Conservation (phyloP, 495 filamentous ascomycete genomes). For the Penicillium argentinense region DNA sequence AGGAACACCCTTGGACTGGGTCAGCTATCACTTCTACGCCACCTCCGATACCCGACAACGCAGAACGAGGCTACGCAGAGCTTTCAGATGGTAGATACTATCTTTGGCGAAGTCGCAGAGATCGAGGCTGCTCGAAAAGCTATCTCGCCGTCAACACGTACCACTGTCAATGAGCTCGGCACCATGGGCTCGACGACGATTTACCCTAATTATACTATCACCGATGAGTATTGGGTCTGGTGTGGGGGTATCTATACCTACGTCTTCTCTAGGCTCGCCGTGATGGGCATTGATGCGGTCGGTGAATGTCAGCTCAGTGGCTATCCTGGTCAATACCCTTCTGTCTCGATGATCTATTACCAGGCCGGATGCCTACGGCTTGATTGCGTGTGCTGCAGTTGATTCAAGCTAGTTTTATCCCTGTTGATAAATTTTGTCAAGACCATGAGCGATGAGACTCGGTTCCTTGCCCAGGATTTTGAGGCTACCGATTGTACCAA, state of each 20-base stretch:
- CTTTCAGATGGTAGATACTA: constrained; percentile 2
- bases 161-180: constrained; percentile 3
- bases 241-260: constrained; percentile 7
- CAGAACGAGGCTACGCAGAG: constrained; percentile 4
- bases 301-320: constrained; percentile 9
- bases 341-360: constrained; percentile 7
- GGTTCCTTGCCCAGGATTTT: not conserved
- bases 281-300: constrained; percentile 8
- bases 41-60: not conserved
- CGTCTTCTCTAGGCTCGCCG: constrained; percentile 2
- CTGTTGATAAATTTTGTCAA: not conserved
- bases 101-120: constrained; percentile 1
- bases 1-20: constrained; percentile 5
- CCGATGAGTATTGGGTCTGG: constrained; percentile 8
- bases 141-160: not conserved
- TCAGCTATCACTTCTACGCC: constrained; percentile 6
- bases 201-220: not conserved
- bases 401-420: not conserved
- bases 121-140: constrained; percentile 1
- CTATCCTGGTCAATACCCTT: constrained; percentile 12
- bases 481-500: not conserved
- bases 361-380: constrained; percentile 6
- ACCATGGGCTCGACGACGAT: constrained; percentile 7
- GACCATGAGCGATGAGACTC: not conserved
- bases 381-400: constrained; percentile 2